These are phyloP conservation scores for Paramecium octaurelia DNA, from an alignment of 73 alveolate species.

Conservation along the genomic window DNA sequence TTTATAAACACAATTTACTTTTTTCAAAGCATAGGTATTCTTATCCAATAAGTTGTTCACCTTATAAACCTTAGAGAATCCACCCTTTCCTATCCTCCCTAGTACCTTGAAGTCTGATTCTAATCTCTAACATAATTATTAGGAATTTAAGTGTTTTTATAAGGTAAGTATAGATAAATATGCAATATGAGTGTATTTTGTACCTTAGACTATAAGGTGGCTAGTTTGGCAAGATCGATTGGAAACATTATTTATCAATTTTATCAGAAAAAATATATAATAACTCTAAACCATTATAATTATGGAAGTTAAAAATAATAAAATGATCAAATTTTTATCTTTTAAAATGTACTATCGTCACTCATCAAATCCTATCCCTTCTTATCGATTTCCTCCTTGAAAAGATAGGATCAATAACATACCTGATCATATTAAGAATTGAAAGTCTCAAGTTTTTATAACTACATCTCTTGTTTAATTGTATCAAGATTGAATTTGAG, in stretches of 20 bases:
- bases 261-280: constrained; percentile 27
- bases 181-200: background rate
- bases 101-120: constrained; percentile 64
- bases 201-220: constrained; percentile 37
- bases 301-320: background rate
- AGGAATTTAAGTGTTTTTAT: background rate
- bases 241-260: background rate
- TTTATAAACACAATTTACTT: background rate
- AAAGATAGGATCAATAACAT: background rate
- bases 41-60: constrained; percentile 54
- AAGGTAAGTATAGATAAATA: background rate
- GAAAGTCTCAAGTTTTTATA: constrained; percentile 15
- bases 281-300: background rate
- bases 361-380: constrained; percentile 33
- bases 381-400: constrained; percentile 30
- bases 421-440: constrained; percentile 28
- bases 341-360: background rate
- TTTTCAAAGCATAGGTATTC: constrained; percentile 57
- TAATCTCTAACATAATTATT: constrained; percentile 28
- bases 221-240: constrained; percentile 42
- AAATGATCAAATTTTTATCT: background rate
- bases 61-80: constrained; percentile 61
- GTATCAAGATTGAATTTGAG: constrained; percentile 27
- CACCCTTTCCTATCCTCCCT: constrained; percentile 68
- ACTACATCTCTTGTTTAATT: background rate